These are phyloP conservation scores for Entoloma clypeatum DNA, from an alignment of 1,284 basidiomycete genomes.

Conservation along the genomic window DNA sequence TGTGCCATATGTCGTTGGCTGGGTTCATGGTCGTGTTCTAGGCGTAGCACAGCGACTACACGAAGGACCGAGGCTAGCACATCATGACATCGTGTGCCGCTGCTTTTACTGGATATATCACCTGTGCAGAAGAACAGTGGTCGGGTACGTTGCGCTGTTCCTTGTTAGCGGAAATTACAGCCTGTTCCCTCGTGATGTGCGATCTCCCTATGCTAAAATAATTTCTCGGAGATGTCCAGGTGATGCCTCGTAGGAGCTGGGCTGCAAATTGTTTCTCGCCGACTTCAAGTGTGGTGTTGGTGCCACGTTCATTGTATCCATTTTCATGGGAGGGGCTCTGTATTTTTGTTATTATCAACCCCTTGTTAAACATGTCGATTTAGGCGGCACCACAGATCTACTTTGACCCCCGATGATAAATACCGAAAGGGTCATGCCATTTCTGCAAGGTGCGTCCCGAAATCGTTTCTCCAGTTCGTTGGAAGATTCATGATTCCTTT, in stretches of 20 bases:
- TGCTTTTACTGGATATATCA: conserved; percentile 46
- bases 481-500: neutral
- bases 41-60: conserved; percentile 49
- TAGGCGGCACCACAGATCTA: conserved; percentile 58
- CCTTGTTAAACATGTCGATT: conserved; percentile 5
- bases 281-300: conserved; percentile 57
- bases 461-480: neutral
- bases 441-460: conserved; percentile 43
- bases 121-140: conserved; percentile 46
- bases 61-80: conserved; percentile 46
- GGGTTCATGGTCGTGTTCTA: conserved; percentile 52
- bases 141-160: conserved; percentile 54
- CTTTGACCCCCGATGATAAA: conserved; percentile 45
- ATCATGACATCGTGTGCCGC: conserved; percentile 41
- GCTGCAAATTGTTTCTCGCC: conserved; percentile 53
- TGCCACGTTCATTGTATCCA: conserved; percentile 54
- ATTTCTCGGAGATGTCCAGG: neutral
- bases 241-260: conserved; percentile 43
- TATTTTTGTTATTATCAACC: neutral
- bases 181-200: conserved; percentile 56
- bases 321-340: conserved; percentile 47
- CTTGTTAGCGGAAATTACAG: conserved; percentile 52
- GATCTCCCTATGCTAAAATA: conserved; percentile 19
- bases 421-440: conserved; percentile 55
- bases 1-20: conserved; percentile 52